Evolutionary conservation across 805 yeast species (phyloP).

Genomic region (Candida adriatica): DNA sequence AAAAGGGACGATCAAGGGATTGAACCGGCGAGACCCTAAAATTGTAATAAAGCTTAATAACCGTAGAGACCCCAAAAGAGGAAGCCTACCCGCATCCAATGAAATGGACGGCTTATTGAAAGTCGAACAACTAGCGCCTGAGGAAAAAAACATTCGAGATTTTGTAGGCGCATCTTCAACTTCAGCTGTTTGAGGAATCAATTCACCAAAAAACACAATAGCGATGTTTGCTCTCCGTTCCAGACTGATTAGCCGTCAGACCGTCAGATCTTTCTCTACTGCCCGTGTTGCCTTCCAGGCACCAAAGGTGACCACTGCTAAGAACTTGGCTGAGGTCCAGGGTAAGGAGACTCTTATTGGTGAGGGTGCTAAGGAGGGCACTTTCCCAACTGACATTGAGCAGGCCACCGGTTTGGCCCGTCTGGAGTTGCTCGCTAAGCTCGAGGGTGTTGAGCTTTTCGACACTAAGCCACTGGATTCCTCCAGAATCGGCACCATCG

Average conservation of each 20-base stretch:
- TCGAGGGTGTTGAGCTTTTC: slow-evolving; percentile 91
- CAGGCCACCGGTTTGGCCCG: slow-evolving; percentile 99
- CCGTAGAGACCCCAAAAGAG: slow-evolving; percentile 6
- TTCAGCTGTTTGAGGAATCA: not conserved
- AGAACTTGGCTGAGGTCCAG: slow-evolving; percentile 66
- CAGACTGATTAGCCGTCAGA: slow-evolving; percentile 17
- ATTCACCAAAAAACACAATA: not conserved
- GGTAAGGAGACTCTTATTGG: slow-evolving; percentile 78
- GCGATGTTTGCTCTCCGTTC: slow-evolving; percentile 33
- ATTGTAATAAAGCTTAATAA: slow-evolving; percentile 1
- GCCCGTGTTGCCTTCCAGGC: slow-evolving; percentile 25
- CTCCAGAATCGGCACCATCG: slow-evolving; percentile 85
- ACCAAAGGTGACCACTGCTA: slow-evolving; percentile 40
- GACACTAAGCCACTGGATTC: slow-evolving; percentile 84
- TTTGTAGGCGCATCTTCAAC: slow-evolving; percentile 2
- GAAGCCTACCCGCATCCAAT: slow-evolving; percentile 19
- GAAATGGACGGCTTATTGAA: slow-evolving; percentile 12
- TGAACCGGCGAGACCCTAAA: slow-evolving; percentile 1
- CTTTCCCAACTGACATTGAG: slow-evolving; percentile 88
- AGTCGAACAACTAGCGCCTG: too few species aligned
- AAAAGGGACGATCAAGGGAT: too few species aligned
- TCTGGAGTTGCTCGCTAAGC: slow-evolving; percentile 86
- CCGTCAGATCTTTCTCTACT: slow-evolving; percentile 27
- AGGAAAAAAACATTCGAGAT: slow-evolving; percentile 20
- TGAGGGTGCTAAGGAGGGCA: slow-evolving; percentile 80